Evolutionary conservation across 2,329 filamentous ascomycete species (phyloP), one percentile per base, ranked within the genome.

Genomic region (Sporothrix brunneoviolacea): DNA sequence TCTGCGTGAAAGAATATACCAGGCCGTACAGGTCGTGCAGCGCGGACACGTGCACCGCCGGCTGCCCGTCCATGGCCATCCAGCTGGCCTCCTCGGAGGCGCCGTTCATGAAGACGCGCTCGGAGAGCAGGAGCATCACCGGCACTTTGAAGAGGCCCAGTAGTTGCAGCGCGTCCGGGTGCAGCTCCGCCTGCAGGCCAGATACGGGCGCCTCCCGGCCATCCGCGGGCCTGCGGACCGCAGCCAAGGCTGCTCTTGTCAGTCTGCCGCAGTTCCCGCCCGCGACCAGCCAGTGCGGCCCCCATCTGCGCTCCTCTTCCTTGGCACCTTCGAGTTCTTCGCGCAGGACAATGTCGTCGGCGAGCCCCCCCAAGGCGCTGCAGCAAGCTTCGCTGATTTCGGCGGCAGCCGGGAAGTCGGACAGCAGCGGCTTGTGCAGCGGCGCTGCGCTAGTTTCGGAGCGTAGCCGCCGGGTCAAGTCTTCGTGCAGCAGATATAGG

Each of bases 21-120:
- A 95, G 65, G 8, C 78, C 77, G 60, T 90, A 76, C 39, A 95
- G 84, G 58, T 93, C 88, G 5, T 79, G 75, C n/a, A 94, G 75
- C 0, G 86, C 82, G 2, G 87, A 90, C 7, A 82, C 78, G 57
- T 85, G 82, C 19, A 95, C 79, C 0, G 84, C 80, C 0, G 90
- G 90, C 3, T 71, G 71, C 50, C 79, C 74, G 18, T 76, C 74
- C 8, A 86, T 59, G 35, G 70, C 72, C 30, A 69, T 71, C 88
- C 87, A 94, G 61, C 88, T 90, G 50, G 79, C 75, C 48, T 81
- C 78, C 12, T 73, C 68, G 37, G 77, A 70, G 2, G 70, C 64
- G 12, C 75, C 74, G 38, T 91, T 91, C 88, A 94, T 91, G 62
- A 91, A 93, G 1, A 91, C 59, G 2, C 72, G 70, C 40, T 77